Evolutionary conservation across 495 filamentous ascomycete genomes (phyloP).

Genomic region (Pyronema omphalodes): DNA sequence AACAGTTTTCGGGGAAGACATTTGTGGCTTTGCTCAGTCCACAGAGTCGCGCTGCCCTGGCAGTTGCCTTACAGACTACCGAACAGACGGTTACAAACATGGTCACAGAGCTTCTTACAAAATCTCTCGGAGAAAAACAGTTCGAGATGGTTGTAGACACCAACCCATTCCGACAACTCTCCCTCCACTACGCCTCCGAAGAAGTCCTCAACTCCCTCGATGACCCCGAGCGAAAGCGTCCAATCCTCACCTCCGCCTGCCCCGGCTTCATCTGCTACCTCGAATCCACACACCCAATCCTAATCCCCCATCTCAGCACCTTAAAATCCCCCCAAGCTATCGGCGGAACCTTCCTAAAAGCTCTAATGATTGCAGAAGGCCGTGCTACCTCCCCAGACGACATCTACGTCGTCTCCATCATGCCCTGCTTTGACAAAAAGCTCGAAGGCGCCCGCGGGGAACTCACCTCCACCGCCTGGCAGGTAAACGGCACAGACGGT

Average conservation of each 20-base stretch:
- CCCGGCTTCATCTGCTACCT: conserved; percentile 98
- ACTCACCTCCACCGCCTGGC: conserved; percentile 66
- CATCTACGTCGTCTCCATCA: conserved; percentile 86
- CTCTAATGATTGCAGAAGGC: conserved; percentile 51
- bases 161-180: conserved; percentile 50
- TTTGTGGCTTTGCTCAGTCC: conserved; percentile 87
- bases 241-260: conserved; percentile 77
- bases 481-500: conserved; percentile 14
- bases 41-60: conserved; percentile 70
- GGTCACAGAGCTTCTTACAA: conserved; percentile 62
- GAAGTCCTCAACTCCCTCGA: conserved; percentile 51
- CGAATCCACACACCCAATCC: conserved; percentile 86
- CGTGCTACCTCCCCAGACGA: conserved; percentile 37
- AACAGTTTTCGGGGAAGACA: conserved; percentile 41
- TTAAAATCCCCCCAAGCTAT: conserved; percentile 90
- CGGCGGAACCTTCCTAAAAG: conserved; percentile 75
- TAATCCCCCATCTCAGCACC: conserved; percentile 75
- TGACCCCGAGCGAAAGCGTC: conserved; percentile 27
- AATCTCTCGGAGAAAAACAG: conserved; percentile 47
- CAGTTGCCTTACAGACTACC: conserved; percentile 49
- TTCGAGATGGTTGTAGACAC: conserved; percentile 84
- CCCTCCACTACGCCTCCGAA: conserved; percentile 64
- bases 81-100: conserved; percentile 58
- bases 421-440: conserved; percentile 99
- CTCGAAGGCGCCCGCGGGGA: conserved; percentile 87